These are phyloP conservation scores for Pleurotus platypus DNA, from an alignment of 768 basidiomycete genomes.

Conservation along the genomic window DNA sequence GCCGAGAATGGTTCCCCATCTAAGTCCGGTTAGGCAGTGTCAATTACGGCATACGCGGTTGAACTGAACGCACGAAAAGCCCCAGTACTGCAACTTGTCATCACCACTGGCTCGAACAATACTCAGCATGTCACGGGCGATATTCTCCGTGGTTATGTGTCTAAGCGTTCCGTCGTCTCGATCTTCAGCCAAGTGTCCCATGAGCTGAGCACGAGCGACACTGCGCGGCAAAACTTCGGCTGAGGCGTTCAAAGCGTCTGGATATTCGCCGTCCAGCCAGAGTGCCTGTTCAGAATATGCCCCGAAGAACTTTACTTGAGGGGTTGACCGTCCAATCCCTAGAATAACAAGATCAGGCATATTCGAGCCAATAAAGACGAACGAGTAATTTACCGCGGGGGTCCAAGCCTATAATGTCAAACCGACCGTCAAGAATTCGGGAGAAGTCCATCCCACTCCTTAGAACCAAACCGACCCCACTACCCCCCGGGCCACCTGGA, in stretches of 20 bases:
- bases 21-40: background rate
- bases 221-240: slow-evolving; percentile 20
- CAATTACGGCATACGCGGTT: background rate
- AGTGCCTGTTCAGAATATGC: slow-evolving; percentile 26
- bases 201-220: slow-evolving; percentile 28
- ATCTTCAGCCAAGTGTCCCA: slow-evolving; percentile 27
- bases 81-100: slow-evolving; percentile 21
- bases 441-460: slow-evolving; percentile 20
- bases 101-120: background rate
- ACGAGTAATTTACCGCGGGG: slow-evolving; percentile 32
- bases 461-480: slow-evolving; percentile 29
- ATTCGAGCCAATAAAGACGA: background rate
- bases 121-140: background rate
- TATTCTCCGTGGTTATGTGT: background rate
- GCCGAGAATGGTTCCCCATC: slow-evolving; percentile 19
- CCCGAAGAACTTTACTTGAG: slow-evolving; percentile 30
- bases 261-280: slow-evolving; percentile 14
- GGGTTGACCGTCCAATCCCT: slow-evolving; percentile 34
- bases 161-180: background rate
- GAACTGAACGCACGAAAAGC: slow-evolving; percentile 22
- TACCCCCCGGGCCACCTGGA: slow-evolving; percentile 44
- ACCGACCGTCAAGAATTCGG: slow-evolving; percentile 33
- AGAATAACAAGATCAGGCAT: background rate
- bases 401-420: slow-evolving; percentile 45
- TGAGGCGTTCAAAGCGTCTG: slow-evolving; percentile 18